Conservation (phyloP, 2,329 filamentous ascomycete species). For the Fusarium denticulatum region DNA sequence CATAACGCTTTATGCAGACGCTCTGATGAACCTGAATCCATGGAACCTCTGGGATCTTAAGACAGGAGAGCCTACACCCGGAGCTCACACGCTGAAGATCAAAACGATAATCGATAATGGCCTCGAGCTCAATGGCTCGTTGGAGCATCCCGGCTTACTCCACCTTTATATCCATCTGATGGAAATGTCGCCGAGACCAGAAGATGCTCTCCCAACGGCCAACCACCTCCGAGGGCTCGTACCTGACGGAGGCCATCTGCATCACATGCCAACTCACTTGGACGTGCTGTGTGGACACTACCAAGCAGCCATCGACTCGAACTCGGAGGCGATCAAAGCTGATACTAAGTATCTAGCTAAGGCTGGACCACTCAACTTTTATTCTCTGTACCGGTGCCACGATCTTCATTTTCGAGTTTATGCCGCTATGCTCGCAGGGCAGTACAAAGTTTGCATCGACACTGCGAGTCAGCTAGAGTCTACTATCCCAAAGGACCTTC, state of each 20-base stretch:
- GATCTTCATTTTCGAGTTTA: conserved; percentile 81
- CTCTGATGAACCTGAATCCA: conserved; percentile 57
- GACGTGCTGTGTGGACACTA: conserved; percentile 77
- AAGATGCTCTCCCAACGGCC: conserved; percentile 68
- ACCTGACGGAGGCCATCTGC: conserved; percentile 75
- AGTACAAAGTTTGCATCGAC: conserved; percentile 69
- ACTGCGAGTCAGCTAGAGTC: conserved; percentile 68
- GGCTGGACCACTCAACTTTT: conserved; percentile 74
- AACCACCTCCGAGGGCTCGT: conserved; percentile 71
- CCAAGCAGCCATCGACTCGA: conserved; percentile 71
- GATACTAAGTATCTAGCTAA: conserved; percentile 72
- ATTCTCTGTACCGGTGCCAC: conserved; percentile 79
- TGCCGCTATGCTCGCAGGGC: conserved; percentile 79
- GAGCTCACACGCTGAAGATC: not conserved
- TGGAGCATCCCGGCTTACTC: conserved; percentile 75
- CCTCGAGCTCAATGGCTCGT: not conserved
- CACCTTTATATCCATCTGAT: conserved; percentile 82
- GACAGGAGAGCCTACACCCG: not conserved
- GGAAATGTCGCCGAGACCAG: conserved; percentile 77
- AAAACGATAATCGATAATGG: not conserved
- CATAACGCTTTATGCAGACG: conserved; percentile 52
- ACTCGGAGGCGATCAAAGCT: conserved; percentile 71
- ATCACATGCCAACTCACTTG: conserved; percentile 82
- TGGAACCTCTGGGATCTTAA: not conserved
- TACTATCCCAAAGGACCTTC: conserved; percentile 69